Percentiles rank a stretch among this genome's conserved stretches.
These are phyloP conservation scores for Fomitopsis betulina DNA, from an alignment of 1,284 basidiomycete species.

Conservation along the genomic window DNA sequence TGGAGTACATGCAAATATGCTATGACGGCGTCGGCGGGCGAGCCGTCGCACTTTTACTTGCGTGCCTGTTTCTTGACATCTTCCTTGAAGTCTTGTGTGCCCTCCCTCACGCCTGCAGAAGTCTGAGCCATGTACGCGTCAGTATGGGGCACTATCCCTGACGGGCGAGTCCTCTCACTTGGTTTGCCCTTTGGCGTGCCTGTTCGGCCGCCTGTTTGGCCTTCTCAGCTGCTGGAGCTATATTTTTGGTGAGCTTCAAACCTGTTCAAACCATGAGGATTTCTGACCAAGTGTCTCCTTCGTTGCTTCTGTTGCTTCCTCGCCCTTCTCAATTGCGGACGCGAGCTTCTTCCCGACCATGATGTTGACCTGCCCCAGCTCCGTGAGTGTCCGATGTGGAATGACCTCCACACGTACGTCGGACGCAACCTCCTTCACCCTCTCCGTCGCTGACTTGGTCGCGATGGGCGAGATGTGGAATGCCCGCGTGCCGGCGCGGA, in stretches of 20 bases:
- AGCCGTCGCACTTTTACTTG: conserved; percentile 27
- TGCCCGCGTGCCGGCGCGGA: conserved; percentile 25
- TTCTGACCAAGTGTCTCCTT: conserved; percentile 49
- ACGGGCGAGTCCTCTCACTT: conserved; percentile 30
- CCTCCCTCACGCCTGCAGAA: conserved; percentile 36
- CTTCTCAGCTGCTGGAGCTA: conserved; percentile 17
- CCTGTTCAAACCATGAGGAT: neutral
- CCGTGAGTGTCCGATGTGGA: neutral
- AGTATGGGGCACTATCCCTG: neutral
- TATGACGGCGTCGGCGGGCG: neutral
- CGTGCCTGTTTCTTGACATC: conserved; percentile 34
- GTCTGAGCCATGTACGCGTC: conserved; percentile 29
- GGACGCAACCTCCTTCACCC: conserved; percentile 55
- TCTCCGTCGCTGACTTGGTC: conserved; percentile 54
- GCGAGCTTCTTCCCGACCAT: conserved; percentile 56
- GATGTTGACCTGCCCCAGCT: conserved; percentile 48
- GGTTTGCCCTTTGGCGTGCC: conserved; percentile 36
- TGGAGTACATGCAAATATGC: neutral
- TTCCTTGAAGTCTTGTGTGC: conserved; percentile 38
- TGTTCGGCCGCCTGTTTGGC: conserved; percentile 31
- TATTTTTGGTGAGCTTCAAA: conserved; percentile 1
- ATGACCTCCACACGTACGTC: conserved; percentile 34
- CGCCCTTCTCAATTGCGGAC: conserved; percentile 59
- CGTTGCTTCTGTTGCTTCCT: conserved; percentile 49
- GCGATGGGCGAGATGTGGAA: conserved; percentile 46